A percentile compares a stretch with the other conserved stretches of the same genome.
These are phyloP conservation scores for Trichoderma arundinaceum DNA, from an alignment of 2,329 filamentous ascomycete species.

Conservation along the genomic window DNA sequence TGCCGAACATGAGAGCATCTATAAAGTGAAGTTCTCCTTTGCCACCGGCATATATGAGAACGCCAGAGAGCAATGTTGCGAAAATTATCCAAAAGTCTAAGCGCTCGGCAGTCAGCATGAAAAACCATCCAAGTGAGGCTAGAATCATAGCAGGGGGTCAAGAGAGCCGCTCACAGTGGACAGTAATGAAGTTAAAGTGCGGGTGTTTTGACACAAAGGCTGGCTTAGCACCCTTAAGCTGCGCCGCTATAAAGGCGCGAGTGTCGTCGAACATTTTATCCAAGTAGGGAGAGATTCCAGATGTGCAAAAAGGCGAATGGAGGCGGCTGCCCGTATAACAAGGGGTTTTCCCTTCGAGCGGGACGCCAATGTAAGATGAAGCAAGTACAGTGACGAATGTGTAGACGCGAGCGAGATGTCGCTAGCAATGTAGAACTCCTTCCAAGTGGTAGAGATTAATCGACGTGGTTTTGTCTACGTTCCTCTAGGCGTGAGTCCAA, in stretches of 20 bases:
- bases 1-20: conserved; percentile 88
- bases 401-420: neutral
- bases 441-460: neutral
- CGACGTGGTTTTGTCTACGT: neutral
- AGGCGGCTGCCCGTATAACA: neutral
- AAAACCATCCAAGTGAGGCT: neutral
- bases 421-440: neutral
- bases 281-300: conserved; percentile 6
- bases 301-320: neutral
- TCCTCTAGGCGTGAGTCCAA: conserved; percentile 37
- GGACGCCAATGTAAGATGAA: neutral
- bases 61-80: conserved; percentile 73
- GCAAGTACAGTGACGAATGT: neutral
- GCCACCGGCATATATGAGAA: conserved; percentile 71
- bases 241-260: conserved; percentile 47
- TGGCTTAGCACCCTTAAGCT: conserved; percentile 58
- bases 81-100: conserved; percentile 80
- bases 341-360: neutral
- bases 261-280: conserved; percentile 43
- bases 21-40: conserved; percentile 72
- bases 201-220: conserved; percentile 65
- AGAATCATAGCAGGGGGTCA: neutral
- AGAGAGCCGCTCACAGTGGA: conserved; percentile 68
- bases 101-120: conserved; percentile 35
- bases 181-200: conserved; percentile 80